Percentiles rank a stretch among this genome's conserved stretches.
Evolutionary conservation across 257 asterid genomes (phyloP).

Genomic region (Solanum appendiculatum): DNA sequence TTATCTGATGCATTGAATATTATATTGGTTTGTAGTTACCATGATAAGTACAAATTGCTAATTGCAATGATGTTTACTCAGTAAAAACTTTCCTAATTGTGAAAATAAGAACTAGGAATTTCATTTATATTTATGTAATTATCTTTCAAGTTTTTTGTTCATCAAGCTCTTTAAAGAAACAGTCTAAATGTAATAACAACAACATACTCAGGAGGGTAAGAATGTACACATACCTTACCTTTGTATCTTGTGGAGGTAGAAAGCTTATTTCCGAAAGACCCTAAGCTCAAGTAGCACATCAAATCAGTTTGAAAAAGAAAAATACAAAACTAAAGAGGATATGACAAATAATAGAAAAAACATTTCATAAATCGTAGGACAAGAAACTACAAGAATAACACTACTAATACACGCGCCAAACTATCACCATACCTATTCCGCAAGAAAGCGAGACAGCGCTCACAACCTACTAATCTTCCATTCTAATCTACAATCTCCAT

Average conservation of each 20-base stretch:
- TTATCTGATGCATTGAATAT: background rate
- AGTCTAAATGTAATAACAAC: background rate
- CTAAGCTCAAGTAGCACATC: background rate
- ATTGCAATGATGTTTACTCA: background rate
- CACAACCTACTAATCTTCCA: background rate
- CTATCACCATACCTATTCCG: background rate
- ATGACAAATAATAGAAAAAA: background rate
- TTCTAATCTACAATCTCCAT: background rate
- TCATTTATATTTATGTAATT: too few species aligned
- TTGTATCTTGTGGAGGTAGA: background rate
- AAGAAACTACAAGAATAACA: background rate
- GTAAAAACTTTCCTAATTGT: background rate
- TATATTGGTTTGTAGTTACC: background rate
- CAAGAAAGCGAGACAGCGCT: background rate
- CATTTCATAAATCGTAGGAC: background rate
- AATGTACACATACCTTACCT: fast-evolving
- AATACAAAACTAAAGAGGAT: background rate
- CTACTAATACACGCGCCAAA: background rate
- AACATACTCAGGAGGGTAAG: background rate
- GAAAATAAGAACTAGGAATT: background rate
- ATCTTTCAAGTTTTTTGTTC: background rate
- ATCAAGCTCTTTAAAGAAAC: background rate
- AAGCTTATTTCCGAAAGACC: background rate
- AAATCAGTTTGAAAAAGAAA: background rate
- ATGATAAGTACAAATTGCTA: background rate